Evolutionary conservation across 2,329 filamentous ascomycete genomes (phyloP), one percentile per base, ranked within the genome.

Genomic region (Calycina herbarum): DNA sequence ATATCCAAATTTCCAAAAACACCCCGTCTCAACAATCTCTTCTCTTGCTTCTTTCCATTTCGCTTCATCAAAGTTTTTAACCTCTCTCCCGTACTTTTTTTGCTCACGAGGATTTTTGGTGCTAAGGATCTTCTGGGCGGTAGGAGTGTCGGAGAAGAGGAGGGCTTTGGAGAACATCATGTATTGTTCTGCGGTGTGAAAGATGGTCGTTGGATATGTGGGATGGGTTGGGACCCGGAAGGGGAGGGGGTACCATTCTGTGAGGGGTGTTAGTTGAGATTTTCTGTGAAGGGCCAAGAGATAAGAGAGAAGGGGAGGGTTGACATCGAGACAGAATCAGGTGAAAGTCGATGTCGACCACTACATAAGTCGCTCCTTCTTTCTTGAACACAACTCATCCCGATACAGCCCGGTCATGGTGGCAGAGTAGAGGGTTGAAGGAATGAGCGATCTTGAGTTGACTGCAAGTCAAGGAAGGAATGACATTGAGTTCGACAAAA

Each of bases 151-250:
- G 62, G 75, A 67, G 76, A 85, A 85, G 51, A 84, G 77, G 3
- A 82, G 62, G 2, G 83, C 83, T 71, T 85, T 85, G 51, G 79
- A 79, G 70, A 83, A 79, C 82, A 85, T 85, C 82, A 85, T 84
- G 73, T 83, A 85, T 79, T 85, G 83, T 69, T 86, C 83, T 0
- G 83, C 82, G 2, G 82, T 83, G n/a, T 75, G 74, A 71, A 82
- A 86, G 13, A 79, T 75, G 45, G 77, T 76, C 5, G 70, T 69
- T 3, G 73, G 70, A 15, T 61, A 67, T 59, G 77, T 75, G 2
- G 73, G 64, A 4, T 78, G 42, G 1, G 20, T 20, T 5, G 42
- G n/a, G 3, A 45, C 77, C 62, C 80, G 77, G 71, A 88, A 89
- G 1, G 80, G 76, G 20, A 78, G 81, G 61, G 77, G 71, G 72